Conservation (phyloP, 768 basidiomycete genomes). For the Mycena galopus region DNA sequence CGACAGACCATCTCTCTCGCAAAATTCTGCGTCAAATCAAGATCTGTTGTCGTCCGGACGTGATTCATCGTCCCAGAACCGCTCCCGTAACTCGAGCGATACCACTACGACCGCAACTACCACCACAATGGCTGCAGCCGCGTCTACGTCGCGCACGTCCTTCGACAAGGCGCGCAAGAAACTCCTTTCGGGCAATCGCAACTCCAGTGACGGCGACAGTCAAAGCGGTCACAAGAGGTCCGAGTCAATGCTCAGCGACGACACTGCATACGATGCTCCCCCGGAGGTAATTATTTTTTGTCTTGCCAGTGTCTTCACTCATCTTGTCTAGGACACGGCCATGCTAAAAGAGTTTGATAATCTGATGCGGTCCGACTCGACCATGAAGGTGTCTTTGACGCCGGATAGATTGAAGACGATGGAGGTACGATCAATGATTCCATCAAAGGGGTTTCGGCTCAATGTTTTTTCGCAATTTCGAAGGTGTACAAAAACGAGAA, state of each 20-base stretch:
- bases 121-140: constrained; percentile 32
- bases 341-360: constrained; percentile 90
- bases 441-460: constrained; percentile 22
- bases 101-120: constrained; percentile 40
- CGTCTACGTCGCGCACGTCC: constrained; percentile 64
- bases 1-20: constrained; percentile 61
- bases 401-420: constrained; percentile 94
- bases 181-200: constrained; percentile 58
- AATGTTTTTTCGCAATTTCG: constrained; percentile 13
- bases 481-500: constrained; percentile 85
- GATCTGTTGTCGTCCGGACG: constrained; percentile 50
- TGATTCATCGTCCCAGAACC: constrained; percentile 43
- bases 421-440: constrained; percentile 73
- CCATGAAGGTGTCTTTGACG: constrained; percentile 96
- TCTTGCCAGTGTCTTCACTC: constrained; percentile 18
- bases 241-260: constrained; percentile 67
- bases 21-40: constrained; percentile 61
- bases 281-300: constrained; percentile 52
- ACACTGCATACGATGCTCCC: constrained; percentile 48
- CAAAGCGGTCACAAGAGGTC: constrained; percentile 66
- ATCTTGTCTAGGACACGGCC: constrained; percentile 60
- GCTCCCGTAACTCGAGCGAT: constrained; percentile 57
- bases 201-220: constrained; percentile 56
- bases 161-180: constrained; percentile 76
- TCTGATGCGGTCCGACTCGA: constrained; percentile 88